Evolutionary conservation across 164 flowering plant species (phyloP), one percentile per base, ranked within the genome.

Genomic region (Chimonanthus salicifolius): DNA sequence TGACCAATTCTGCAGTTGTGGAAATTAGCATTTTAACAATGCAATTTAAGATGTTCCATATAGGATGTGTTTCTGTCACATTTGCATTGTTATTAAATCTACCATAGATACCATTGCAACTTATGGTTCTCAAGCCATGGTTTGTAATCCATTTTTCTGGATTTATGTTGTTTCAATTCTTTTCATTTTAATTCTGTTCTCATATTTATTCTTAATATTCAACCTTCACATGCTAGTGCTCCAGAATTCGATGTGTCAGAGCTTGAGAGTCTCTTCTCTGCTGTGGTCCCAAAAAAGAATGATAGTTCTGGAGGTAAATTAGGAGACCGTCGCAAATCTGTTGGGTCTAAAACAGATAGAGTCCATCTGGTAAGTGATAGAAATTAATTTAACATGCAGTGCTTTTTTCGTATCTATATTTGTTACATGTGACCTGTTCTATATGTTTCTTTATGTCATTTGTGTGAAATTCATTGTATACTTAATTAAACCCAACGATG

Each of bases 161-260:
- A 62, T 60, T 45, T 60, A 67, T 45, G 65, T 18, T 47, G 13
- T 45, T 71, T 60, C 8, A 47, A 44, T 62, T 60, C 50, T 62
- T 62, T 47, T 62, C 33, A 9, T 60, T 47, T 72, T 20, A 47
- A 21, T 72, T 49, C 63, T 65, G 48, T 33, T 10, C 58, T 47
- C 54, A 68, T 68, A 47, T 68, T 68, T 47, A 49, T 62, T 71
- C 15, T 60, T 33, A 6, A 49, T 47, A 7, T 16, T 77, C 70
- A 62, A 46, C 8, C 68, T 64, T 78, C 74, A 65, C 77, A 58
- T 79, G 69, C 69, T 80, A 95, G 99, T 74, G 89, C 89, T 58
- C 84, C 94, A 73, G 99, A 94, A 76, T 88, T 95, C 86, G 98
- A 95, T 77, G 90, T 95, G 47, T 88, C 94, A 81, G 99, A 95